Base-by-base conservation (phyloP, 768 basidiomycete genomes). In the Grammothele lineata region DNA sequence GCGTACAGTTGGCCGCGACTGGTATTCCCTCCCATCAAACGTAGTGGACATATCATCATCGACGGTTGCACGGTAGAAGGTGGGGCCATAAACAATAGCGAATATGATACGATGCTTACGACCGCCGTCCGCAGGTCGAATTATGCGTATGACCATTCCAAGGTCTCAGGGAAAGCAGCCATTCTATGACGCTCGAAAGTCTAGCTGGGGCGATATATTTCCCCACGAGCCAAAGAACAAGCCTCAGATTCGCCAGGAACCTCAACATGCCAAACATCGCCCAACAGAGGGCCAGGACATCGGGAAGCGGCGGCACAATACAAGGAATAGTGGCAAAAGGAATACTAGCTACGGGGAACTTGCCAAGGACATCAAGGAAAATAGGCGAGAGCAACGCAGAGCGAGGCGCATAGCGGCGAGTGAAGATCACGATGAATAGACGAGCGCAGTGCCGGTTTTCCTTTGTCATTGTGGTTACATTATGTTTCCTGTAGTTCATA, bases 151-250 rank as follows among this genome's bases (percentile, higher is more conserved):
- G 65, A 95, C 87, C 4, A 83, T 95, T 32, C 89, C 95, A 0
- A 92, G 82, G 56, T 94, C 91, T 2, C 93, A 94, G 68, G 93
- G 93, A n/a, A 94, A 92, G 64, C 93, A 97, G 58, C 76, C 80
- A 0, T 99, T 82, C 62, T 92, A 97, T 61, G 96, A 98, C 63
- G 93, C 94, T 2, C 83, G 94, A 27, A 97, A 98, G 68, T 83
- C 89, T 0, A 68, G 66, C 9, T 98, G 95, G 94, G 96, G 96
- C 17, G 96, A 98, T 62, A 72, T 91, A 19, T 97, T 98, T 67
- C 96, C 96, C 18, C 94, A 97, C 60, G 66, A 72, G 15, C 81
- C 92, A 4, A 93, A 92, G 66, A 90, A 87, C 60, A 60, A 72
- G 5, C 81, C 87, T 0, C 80, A 87, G 46, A 78, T 83, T 52